Evolutionary conservation across 129 eudicot species (phyloP), one percentile per base, ranked within the genome.

Genomic region (Lonicera japonica): DNA sequence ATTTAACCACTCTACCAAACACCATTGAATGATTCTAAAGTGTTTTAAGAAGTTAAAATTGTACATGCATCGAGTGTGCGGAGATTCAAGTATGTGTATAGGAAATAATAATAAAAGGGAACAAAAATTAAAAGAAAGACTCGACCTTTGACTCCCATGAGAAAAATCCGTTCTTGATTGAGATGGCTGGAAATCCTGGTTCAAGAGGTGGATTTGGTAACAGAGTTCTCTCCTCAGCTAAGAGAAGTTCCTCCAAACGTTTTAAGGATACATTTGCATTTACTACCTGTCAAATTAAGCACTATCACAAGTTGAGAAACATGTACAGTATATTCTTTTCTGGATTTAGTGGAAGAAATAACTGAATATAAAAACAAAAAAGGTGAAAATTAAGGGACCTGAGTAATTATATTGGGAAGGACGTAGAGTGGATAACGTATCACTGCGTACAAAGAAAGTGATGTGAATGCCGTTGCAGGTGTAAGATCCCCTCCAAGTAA

Each of bases 71-170:
- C n/a, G n/a, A n/a, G n/a, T n/a, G n/a, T n/a, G n/a, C n/a, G n/a
- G n/a, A n/a, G n/a, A n/a, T n/a, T n/a, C n/a, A 11, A 60, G 43
- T 38, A 10, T 38, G 10, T 14, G 50, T 10, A 43, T 3, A 14
- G 5, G 16, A 11, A 8, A 43, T 43, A 14, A 55, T 41, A 43
- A 14, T 22, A 21, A 45, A 45, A 13, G 50, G 10, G 54, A n/a
- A 56, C 19, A 15, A 22, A 24, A 63, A 17, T 22, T 16, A 34
- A 52, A 66, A 10, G 8, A 29, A 29, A 29, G 36, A 29, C 36
- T 39, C 10, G 61, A 91, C 98, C 98, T 87, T 82, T 21, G 90
- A 78, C 36, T 92, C 99, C 99, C 99, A 92, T 1, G 99, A 82
- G 76, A 92, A 92, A 72, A 14, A 56, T 66, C 99, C 99, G 38